These are phyloP conservation scores for Diaporthe citri DNA, from an alignment of 2,329 filamentous ascomycete genomes.

Conservation along the genomic window DNA sequence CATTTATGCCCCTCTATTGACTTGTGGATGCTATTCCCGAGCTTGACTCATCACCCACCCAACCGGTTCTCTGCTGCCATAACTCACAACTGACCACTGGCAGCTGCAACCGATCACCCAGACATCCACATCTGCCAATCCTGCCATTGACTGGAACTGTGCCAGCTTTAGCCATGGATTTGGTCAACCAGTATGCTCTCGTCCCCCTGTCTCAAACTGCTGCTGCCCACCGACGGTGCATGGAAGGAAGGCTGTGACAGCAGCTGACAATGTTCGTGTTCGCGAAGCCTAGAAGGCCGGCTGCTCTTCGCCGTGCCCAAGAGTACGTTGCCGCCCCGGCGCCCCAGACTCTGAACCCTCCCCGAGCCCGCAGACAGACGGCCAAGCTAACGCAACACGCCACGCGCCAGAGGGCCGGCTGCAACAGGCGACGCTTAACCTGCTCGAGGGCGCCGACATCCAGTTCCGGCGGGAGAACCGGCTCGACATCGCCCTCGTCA, in stretches of 20 bases:
- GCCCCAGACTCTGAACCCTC: not conserved
- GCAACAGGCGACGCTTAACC: slow-evolving; percentile 87
- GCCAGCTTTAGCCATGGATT: slow-evolving; percentile 57
- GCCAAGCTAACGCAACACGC: slow-evolving; percentile 42
- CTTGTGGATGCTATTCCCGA: slow-evolving; percentile 33
- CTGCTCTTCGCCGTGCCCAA: slow-evolving; percentile 98
- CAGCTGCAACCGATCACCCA: not conserved
- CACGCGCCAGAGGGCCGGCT: slow-evolving; percentile 85
- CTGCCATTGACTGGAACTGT: not conserved
- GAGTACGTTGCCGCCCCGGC: slow-evolving; percentile 71
- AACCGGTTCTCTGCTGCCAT: not conserved
- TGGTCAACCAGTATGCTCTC: slow-evolving; percentile 64
- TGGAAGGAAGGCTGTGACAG: not conserved
- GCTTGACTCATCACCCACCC: slow-evolving; percentile 36
- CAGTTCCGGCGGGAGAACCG: slow-evolving; percentile 96
- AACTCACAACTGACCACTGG: slow-evolving; percentile 16
- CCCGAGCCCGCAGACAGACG: slow-evolving; percentile 5
- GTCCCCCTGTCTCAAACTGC: not conserved
- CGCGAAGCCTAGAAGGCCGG: slow-evolving; percentile 84
- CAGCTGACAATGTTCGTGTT: slow-evolving; percentile 50
- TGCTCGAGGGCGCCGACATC: slow-evolving; percentile 93
- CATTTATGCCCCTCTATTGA: slow-evolving; percentile 31
- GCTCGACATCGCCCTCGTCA: slow-evolving; percentile 96
- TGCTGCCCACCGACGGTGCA: not conserved
- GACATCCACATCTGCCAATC: not conserved